A percentile compares a stretch with the other conserved stretches of the same genome.
These are phyloP conservation scores for Globisporangium cystogenes DNA, from an alignment of 352 stramenopile genomes.

Conservation along the genomic window DNA sequence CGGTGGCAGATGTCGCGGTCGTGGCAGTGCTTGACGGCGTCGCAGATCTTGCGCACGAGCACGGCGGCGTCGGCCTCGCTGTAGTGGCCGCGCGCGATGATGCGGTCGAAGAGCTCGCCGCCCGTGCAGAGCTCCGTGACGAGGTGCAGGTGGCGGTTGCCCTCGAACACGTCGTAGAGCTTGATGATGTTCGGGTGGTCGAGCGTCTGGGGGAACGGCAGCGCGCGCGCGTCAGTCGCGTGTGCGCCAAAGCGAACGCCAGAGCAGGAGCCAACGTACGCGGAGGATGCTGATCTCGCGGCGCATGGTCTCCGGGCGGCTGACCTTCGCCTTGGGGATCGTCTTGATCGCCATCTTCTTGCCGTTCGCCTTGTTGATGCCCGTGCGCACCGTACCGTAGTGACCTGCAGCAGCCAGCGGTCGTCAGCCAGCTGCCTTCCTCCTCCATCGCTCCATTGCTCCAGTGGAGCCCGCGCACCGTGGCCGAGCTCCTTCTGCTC, in stretches of 20 bases:
- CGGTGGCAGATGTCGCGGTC: slow-evolving; percentile 96
- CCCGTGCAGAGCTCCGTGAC: slow-evolving; percentile 98
- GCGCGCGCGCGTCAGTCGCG: too few relatives aligned
- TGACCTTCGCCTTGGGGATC: slow-evolving; percentile 97
- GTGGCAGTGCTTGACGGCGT: slow-evolving; percentile 97
- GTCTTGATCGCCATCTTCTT: slow-evolving; percentile 98
- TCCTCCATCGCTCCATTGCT: not conserved
- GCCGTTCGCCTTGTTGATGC: slow-evolving; percentile 90
- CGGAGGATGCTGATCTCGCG: slow-evolving; percentile 90
- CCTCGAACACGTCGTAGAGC: slow-evolving; percentile 96
- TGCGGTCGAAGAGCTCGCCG: slow-evolving; percentile 94
- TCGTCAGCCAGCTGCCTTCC: not conserved
- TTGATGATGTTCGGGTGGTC: slow-evolving; percentile 98
- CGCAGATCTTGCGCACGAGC: slow-evolving; percentile 96
- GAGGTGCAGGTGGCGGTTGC: slow-evolving; percentile 95
- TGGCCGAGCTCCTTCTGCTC: slow-evolving; percentile 87
- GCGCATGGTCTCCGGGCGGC: slow-evolving; percentile 93
- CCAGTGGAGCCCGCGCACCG: slow-evolving; percentile 14
- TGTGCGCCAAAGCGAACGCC: too few relatives aligned
- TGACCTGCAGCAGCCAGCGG: slow-evolving; percentile 50
- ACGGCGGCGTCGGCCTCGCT: slow-evolving; percentile 95
- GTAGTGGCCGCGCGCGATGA: slow-evolving; percentile 92
- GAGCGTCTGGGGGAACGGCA: slow-evolving; percentile 61
- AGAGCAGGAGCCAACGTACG: slow-evolving; percentile 25
- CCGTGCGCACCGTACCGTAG: slow-evolving; percentile 97